Base-by-base conservation (phyloP, 306 rosid species). In the Hylodesmum podocarpum region DNA sequence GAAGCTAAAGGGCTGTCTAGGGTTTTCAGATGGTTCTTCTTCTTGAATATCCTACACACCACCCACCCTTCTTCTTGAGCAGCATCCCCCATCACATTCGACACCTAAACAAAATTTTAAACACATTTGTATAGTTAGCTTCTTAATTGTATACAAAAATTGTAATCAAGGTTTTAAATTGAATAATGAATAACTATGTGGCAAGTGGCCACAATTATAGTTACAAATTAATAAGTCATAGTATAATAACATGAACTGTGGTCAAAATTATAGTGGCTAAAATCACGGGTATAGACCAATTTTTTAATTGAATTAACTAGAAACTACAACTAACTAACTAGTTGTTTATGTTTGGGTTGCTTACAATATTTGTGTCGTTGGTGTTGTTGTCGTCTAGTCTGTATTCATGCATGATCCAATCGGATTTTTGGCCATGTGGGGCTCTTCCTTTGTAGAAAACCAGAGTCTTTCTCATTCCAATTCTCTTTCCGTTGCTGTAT, bases 341-440 rank as follows among this genome's bases (percentile, higher is more conserved):
- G 53, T 21, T 12, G 53, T 15, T 22, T 39, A 6, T 21, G 72
- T 39, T 39, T 13, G 53, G 22, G 72, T 21, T 39, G 72, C 93
- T 84, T 81, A 95, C 96, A 86, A 82, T 66, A 64, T 33, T 83
- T 44, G 80, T 31, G 61, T 77, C 78, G 1, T 3, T 51, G 80
- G 63, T 88, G 75, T 43, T 90, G 19, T 91, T 92, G 15, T 92
- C 97, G 10, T 95, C 97, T 1, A 92, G 90, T 19, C 98, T 86
- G 43, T 95, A 95, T 62, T 95, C 98, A 64, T 95, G 98, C 97
- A 95, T 95, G 83, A 95, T 95, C 97, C 97, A 95, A 66, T 92
- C 96, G 2, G 97, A 95, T 66, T 95, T 95, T 5, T 75, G 94
- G 55, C 98, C 98, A 6, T 92, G 98, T 27, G 98, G 98, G 15